Percentiles rank a stretch among this genome's conserved stretches.
These are phyloP conservation scores for Trichaptum fuscoviolaceum DNA, from an alignment of 768 basidiomycete genomes.

Conservation along the genomic window DNA sequence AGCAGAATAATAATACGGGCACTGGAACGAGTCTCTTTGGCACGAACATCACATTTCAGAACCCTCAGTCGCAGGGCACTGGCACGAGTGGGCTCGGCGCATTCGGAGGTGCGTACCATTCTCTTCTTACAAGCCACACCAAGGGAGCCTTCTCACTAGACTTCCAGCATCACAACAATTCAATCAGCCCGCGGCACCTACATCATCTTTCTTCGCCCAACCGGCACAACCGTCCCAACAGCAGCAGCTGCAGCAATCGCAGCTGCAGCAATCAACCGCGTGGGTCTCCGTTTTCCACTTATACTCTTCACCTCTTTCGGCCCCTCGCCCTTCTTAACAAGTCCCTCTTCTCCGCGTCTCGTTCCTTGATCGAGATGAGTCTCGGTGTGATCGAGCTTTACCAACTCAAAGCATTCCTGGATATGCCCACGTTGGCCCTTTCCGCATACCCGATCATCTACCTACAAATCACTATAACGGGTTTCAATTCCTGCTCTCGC, in stretches of 20 bases:
- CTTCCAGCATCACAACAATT: background rate
- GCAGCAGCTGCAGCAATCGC: constrained; percentile 21
- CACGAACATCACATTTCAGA: constrained; percentile 20
- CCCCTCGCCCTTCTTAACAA: constrained; percentile 16
- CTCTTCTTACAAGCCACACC: background rate
- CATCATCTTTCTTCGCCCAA: background rate
- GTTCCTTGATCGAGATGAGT: background rate
- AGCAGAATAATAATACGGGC: constrained; percentile 18
- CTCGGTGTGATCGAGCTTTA: background rate
- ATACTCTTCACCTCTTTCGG: background rate
- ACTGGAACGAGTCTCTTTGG: constrained; percentile 18
- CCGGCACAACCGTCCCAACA: constrained; percentile 8
- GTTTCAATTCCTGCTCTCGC: constrained; percentile 3
- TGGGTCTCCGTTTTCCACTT: background rate
- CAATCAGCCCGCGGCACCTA: background rate
- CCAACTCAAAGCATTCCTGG: background rate
- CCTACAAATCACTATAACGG: no score
- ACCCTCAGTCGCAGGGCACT: constrained; percentile 13
- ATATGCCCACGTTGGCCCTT: no score
- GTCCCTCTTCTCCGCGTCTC: background rate
- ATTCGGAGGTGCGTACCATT: constrained; percentile 13
- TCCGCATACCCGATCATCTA: no score
- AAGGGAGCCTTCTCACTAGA: background rate
- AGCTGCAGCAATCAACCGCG: constrained; percentile 12
- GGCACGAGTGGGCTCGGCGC: constrained; percentile 8